Conservation (phyloP, 108 stramenopile species). For the Nannochloropsis salina region DNA sequence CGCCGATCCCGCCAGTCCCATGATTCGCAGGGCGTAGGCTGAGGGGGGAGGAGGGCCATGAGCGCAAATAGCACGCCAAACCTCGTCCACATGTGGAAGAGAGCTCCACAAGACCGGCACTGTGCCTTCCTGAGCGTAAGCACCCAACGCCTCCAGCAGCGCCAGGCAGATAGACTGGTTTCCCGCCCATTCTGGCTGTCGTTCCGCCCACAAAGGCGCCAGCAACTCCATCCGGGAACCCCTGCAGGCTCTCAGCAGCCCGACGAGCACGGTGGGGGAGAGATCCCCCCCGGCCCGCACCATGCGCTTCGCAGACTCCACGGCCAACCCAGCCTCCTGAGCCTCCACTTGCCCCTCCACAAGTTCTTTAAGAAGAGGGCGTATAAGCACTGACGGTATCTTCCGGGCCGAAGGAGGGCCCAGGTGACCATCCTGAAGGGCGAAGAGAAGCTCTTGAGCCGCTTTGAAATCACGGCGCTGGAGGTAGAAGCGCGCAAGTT, state of each 20-base stretch:
- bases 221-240: neutral
- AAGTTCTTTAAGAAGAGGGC: neutral
- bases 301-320: neutral
- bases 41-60: neutral
- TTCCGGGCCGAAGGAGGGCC: neutral
- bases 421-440: neutral
- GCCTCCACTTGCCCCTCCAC: neutral
- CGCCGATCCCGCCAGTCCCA: neutral
- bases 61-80: neutral
- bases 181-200: neutral
- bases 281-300: neutral
- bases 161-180: neutral
- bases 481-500: constrained; percentile 1
- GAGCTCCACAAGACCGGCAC: neutral
- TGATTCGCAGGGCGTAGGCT: neutral
- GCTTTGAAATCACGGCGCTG: neutral
- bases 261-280: neutral
- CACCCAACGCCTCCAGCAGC: neutral
- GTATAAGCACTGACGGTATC: neutral
- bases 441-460: neutral
- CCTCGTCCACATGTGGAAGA: neutral
- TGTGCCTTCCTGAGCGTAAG: neutral
- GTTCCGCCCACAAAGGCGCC: neutral
- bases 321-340: neutral
- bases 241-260: neutral